Base-by-base conservation (phyloP, 2,329 filamentous ascomycete genomes). In the Cordyceps farinosa region DNA sequence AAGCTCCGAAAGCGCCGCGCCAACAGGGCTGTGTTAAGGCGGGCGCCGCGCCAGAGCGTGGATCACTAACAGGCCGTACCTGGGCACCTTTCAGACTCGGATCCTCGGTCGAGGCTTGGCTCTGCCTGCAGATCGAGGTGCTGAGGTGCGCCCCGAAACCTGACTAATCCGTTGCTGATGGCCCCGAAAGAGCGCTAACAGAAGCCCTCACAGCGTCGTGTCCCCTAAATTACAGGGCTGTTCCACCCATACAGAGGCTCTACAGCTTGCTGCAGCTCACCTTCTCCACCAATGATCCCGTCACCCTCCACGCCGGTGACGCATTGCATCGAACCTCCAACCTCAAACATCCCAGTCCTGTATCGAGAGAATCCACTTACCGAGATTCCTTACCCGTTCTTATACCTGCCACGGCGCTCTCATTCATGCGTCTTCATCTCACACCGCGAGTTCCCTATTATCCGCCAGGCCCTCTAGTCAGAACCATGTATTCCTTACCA, bases 1-100 rank as follows among this genome's bases (percentile, higher is more conserved):
- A 59, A 58, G 57, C 57, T 52, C 57, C 57, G 57, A 60, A 17
- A 60, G 57, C 57, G 29, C 57, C 57, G 57, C 44, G 45, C n/a
- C 22, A 27, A n/a, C 27, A 34, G 34, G 53, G 17, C 13, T 22
- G 29, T 60, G 57, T 60, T 60, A 60, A 27, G 38, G 1, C 13
- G 15, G 15, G 10, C 11, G 57, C 47, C 38, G 38, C 3, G 47
- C 17, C 7, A 27, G 15, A 10, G 47, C 57, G 29, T 17, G 29
- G 10, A 2, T 48, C 36, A 44, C 48, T 60, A 60, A 60, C 57
- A 60, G 40, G 6, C 40, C 29, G 27, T n/a, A 9, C 52, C n/a
- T 29, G 22, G 10, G 30, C 2, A 3, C 40, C 38, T 10, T n/a
- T 6, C 22, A 27, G 22, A 17, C 17, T 29, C 51, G 51, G 51